These are phyloP conservation scores for Tylopilus balloui DNA, from an alignment of 768 basidiomycete species.

Conservation along the genomic window DNA sequence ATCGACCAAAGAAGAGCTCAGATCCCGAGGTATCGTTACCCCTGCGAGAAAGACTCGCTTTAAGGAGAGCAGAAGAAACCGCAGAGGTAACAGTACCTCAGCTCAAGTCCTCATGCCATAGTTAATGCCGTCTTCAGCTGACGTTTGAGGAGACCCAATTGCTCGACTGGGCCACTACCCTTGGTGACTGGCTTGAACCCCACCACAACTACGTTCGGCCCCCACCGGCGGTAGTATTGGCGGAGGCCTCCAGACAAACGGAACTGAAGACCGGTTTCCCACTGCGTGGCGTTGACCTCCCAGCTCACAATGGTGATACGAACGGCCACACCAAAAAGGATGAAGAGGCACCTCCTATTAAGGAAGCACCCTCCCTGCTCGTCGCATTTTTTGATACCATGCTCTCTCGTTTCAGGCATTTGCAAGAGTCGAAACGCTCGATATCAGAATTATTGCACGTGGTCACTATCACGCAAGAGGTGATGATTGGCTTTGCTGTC, in stretches of 20 bases:
- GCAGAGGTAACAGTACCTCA: constrained; percentile 42
- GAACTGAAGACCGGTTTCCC: constrained; percentile 68
- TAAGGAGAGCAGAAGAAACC: constrained; percentile 46
- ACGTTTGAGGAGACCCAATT: constrained; percentile 59
- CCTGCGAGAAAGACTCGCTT: constrained; percentile 54
- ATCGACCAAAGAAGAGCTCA: constrained; percentile 64
- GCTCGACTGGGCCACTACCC: constrained; percentile 53
- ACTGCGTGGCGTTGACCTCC: constrained; percentile 56
- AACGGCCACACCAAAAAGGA: constrained; percentile 57
- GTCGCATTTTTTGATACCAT: constrained; percentile 59
- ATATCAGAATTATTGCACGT: constrained; percentile 64
- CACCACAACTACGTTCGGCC: constrained; percentile 74
- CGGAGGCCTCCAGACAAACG: constrained; percentile 69
- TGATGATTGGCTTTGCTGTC: constrained; percentile 16
- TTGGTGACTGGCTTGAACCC: constrained; percentile 74
- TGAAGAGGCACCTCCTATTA: constrained; percentile 64
- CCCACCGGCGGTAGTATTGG: constrained; percentile 61
- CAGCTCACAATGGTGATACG: constrained; percentile 29
- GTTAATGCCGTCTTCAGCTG: constrained; percentile 41
- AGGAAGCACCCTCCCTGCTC: constrained; percentile 54
- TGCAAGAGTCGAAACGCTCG: constrained; percentile 36
- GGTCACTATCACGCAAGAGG: constrained; percentile 74
- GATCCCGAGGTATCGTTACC: constrained; percentile 47
- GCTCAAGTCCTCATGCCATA: not conserved
- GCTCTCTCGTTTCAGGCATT: constrained; percentile 46